Base-by-base conservation (phyloP, 805 yeast species). In the Pichia cabralensis region DNA sequence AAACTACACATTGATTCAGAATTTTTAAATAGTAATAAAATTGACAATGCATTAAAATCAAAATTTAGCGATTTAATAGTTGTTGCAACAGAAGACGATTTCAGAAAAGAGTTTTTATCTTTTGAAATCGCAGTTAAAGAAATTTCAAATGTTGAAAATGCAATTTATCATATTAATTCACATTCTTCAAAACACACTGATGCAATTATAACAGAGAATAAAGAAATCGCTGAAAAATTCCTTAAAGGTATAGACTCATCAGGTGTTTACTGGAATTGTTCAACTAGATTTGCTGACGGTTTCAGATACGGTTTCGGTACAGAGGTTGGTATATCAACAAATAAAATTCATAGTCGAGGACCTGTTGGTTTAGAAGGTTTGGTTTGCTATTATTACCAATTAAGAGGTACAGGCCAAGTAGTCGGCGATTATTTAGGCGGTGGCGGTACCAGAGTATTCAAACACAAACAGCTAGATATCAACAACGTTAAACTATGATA, bases 101-200 rank as follows among this genome's bases (percentile, higher is more conserved):
- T 92, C 48, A 76, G 72, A 47, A 76, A 73, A 31, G 99, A 92
- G 60, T 92, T 78, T 52, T 62, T 92, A 44, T 77, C 94, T 1
- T 62, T 84, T 26, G 94, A 84, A 47, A 67, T 89, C 35, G 86
- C 96, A 2, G 80, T 88, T 15, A 73, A 67, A 42, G 59, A 73
- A 16, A 78, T 81, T 9, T 53, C 56, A 4, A 62, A 71, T 13
- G 73, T 80, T 2, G 66, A 69, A 19, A 80, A 66, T 19, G 97
- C 97, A n/a, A 76, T 92, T 32, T 47, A 59, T 10, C 96, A 89
- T 55, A 89, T 92, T 48, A 92, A 92, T 55, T 48, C 61, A 25
- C 96, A 92, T 55, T 89, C 97, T 1, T 92, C 98, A 2, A 89
- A 85, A 48, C 99, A 92, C 59, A 92, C 99, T 0, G 99, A 92